Conservation (phyloP, 2,329 filamentous ascomycete genomes). For the Trichoderma sp. region DNA sequence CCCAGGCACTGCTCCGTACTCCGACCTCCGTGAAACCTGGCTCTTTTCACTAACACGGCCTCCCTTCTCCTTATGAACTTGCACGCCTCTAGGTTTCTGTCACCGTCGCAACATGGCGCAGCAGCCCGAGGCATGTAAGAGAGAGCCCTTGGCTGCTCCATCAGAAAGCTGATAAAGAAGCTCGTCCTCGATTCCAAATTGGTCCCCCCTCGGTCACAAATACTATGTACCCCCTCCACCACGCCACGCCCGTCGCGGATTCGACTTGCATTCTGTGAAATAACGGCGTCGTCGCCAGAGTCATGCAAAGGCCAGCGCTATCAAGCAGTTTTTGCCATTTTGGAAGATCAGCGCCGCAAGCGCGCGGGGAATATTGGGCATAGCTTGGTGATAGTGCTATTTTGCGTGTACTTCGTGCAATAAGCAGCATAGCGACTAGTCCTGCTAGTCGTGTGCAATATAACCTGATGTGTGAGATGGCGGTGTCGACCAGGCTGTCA, state of each 20-base stretch:
- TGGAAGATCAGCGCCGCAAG: constrained; percentile 20
- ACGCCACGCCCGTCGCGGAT: constrained; percentile 3
- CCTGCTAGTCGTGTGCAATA: too few relatives aligned
- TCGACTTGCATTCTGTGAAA: not conserved
- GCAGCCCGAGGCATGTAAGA: not conserved
- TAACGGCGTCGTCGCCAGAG: not conserved
- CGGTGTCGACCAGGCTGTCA: not conserved
- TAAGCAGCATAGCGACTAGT: not conserved
- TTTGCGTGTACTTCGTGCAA: not conserved
- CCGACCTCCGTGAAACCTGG: not conserved
- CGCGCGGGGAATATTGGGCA: constrained; percentile 17
- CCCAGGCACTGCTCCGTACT: not conserved
- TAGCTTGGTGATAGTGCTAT: not conserved
- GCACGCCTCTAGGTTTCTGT: not conserved
- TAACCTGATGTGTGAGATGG: not conserved
- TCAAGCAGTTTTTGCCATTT: constrained; percentile 8
- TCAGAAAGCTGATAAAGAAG: not conserved
- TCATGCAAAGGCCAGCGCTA: constrained; percentile 10
- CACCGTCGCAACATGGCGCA: constrained; percentile 15
- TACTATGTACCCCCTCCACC: constrained; percentile 1
- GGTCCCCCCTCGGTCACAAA: not conserved
- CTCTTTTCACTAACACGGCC: constrained; percentile 4
- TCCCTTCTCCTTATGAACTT: constrained; percentile 16
- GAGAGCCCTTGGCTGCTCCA: too few relatives aligned
- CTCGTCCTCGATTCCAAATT: not conserved